phyloP scores from a whole-genome alignment of 768 basidiomycete genomes.

The Clitopilus hobsonii region DNA sequence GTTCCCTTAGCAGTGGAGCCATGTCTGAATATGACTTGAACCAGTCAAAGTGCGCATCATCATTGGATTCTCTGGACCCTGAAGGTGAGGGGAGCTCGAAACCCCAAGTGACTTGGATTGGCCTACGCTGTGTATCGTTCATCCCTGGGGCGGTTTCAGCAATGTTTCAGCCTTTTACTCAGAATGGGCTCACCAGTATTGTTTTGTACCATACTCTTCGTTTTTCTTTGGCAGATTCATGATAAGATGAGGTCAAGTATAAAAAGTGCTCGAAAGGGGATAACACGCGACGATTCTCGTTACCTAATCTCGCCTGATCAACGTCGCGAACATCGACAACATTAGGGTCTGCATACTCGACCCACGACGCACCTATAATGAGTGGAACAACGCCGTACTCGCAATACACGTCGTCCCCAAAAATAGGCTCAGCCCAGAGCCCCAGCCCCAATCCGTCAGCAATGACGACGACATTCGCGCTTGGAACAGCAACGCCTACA shows the following conservation, averaged over 20 bases:
- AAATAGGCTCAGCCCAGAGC: background rate
- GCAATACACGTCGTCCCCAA: background rate
- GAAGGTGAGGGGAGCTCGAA: background rate
- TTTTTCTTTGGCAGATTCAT: conserved; percentile 52
- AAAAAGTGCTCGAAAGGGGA: background rate
- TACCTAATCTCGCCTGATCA: background rate
- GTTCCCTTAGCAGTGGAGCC: conserved; percentile 50
- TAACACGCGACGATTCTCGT: background rate
- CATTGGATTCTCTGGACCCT: conserved; percentile 45
- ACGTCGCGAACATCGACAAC: background rate
- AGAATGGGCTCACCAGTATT: conserved; percentile 57
- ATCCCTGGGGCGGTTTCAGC: conserved; percentile 41
- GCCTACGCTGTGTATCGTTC: conserved; percentile 63
- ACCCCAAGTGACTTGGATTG: background rate
- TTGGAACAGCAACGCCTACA: background rate
- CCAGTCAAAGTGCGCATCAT: conserved; percentile 73
- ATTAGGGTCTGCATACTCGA: background rate
- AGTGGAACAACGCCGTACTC: background rate
- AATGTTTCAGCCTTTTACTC: background rate
- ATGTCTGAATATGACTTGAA: conserved; percentile 80
- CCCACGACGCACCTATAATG: too few relatives aligned
- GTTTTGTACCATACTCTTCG: conserved; percentile 61
- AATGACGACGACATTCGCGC: background rate
- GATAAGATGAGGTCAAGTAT: background rate
- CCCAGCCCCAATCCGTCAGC: background rate